Evolutionary conservation across 2,329 filamentous ascomycete species (phyloP).

Genomic region (Fusarium sp.): DNA sequence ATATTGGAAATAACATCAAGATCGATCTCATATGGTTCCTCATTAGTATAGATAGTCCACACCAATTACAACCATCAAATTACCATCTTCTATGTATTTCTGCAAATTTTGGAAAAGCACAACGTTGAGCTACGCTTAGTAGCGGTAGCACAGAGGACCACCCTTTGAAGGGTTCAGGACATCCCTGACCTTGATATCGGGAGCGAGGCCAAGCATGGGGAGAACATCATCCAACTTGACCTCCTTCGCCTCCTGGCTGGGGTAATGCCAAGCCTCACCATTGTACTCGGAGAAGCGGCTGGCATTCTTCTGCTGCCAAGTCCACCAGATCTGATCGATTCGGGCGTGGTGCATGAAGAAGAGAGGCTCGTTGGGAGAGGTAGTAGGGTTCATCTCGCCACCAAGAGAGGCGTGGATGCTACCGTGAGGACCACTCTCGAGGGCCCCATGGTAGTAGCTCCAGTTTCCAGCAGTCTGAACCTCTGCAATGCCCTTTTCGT

Average conservation of each 20-base stretch:
- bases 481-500: background rate
- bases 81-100: no score
- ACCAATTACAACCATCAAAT: no score
- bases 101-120: no score
- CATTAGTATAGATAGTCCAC: no score
- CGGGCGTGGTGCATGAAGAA: constrained; percentile 22
- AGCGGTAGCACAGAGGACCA: background rate
- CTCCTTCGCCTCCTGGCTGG: background rate
- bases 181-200: constrained; percentile 5
- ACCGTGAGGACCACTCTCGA: constrained; percentile 11
- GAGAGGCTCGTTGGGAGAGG: constrained; percentile 19
- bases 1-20: background rate
- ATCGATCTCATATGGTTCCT: background rate
- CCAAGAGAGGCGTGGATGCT: constrained; percentile 5
- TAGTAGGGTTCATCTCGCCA: constrained; percentile 23
- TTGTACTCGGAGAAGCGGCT: background rate
- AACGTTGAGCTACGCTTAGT: background rate
- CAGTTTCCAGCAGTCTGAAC: background rate
- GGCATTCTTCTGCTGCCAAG: constrained; percentile 18
- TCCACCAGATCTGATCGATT: constrained; percentile 14
- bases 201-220: constrained; percentile 1
- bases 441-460: background rate
- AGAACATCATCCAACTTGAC: constrained; percentile 7
- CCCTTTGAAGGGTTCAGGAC: constrained; percentile 9
- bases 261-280: background rate